These are phyloP conservation scores for Neltuma alba DNA, from an alignment of 306 rosid genomes.

Conservation along the genomic window DNA sequence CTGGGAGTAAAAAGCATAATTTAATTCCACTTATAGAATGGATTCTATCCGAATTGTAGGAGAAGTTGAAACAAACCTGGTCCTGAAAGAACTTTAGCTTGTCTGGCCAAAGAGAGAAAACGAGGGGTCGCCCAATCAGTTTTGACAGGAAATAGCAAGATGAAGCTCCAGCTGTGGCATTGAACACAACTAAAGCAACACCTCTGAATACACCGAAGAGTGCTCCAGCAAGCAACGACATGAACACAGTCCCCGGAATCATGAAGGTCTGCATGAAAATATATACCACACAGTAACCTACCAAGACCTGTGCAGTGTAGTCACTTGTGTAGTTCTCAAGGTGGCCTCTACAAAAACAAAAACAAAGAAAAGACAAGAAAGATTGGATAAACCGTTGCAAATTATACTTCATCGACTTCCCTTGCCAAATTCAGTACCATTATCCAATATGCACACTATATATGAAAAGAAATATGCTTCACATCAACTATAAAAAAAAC, in stretches of 20 bases:
- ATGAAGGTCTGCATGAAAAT: conserved; percentile 99
- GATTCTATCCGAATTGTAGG: conserved; percentile 1
- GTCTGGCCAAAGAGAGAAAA: conserved; percentile 83
- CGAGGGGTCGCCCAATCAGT: conserved; percentile 83
- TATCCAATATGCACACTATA: neutral
- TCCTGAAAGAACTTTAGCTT: conserved; percentile 79
- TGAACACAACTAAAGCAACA: conserved; percentile 86
- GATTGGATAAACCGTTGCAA: conserved; percentile 25
- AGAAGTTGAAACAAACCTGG: conserved; percentile 56
- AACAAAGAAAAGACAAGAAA: neutral
- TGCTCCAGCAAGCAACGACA: conserved; percentile 98
- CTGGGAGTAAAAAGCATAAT: conserved; percentile 47
- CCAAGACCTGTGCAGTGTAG: conserved; percentile 96
- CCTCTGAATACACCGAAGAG: conserved; percentile 91
- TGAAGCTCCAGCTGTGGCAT: conserved; percentile 97
- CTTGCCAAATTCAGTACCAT: neutral
- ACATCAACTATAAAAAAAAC: neutral
- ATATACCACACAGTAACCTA: conserved; percentile 93
- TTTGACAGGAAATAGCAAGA: conserved; percentile 91
- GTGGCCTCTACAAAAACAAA: conserved; percentile 69
- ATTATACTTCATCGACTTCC: conserved; percentile 22
- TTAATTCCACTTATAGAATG: neutral
- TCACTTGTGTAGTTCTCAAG: conserved; percentile 97
- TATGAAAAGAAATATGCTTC: neutral
- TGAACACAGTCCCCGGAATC: conserved; percentile 99